A percentile compares a stretch with the other conserved stretches of the same genome.
Evolutionary conservation across 2,329 filamentous ascomycete genomes (phyloP).

Genomic region (Sarocladiaceae sp.): DNA sequence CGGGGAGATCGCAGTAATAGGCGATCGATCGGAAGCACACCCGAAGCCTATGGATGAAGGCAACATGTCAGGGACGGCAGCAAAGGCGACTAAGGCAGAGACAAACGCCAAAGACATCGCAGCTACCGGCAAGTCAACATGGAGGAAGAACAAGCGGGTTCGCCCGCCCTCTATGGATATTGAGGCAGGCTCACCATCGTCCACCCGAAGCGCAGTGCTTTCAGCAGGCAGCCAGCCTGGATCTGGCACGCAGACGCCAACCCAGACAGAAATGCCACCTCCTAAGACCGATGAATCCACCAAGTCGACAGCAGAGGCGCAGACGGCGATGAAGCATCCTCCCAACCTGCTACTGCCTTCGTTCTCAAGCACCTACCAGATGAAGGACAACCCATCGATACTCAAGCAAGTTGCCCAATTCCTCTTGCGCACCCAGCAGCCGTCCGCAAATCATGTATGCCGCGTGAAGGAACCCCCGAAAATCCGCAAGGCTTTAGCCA

Average conservation of each 20-base stretch:
- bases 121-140: slow-evolving; percentile 23
- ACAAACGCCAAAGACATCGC: slow-evolving; percentile 28
- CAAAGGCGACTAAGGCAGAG: slow-evolving; percentile 24
- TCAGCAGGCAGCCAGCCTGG: background rate
- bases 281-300: slow-evolving; percentile 20
- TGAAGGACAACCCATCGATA: slow-evolving; percentile 65
- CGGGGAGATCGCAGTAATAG: slow-evolving; percentile 53
- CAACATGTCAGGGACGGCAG: slow-evolving; percentile 31
- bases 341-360: slow-evolving; percentile 67
- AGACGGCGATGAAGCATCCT: slow-evolving; percentile 38
- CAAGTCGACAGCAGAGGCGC: slow-evolving; percentile 32
- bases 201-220: slow-evolving; percentile 16
- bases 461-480: slow-evolving; percentile 64
- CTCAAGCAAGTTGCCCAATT: slow-evolving; percentile 61
- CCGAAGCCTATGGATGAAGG: slow-evolving; percentile 42
- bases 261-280: slow-evolving; percentile 16
- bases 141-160: slow-evolving; percentile 44
- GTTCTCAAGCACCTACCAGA: slow-evolving; percentile 63
- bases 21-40: slow-evolving; percentile 52
- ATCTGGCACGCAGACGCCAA: slow-evolving; percentile 1
- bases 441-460: slow-evolving; percentile 66
- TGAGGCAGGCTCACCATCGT: slow-evolving; percentile 31
- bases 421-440: slow-evolving; percentile 50
- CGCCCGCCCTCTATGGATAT: slow-evolving; percentile 45
- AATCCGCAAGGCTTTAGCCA: slow-evolving; percentile 82